These are phyloP conservation scores for Kondoa subrosea DNA, from an alignment of 768 basidiomycete species.

Conservation along the genomic window DNA sequence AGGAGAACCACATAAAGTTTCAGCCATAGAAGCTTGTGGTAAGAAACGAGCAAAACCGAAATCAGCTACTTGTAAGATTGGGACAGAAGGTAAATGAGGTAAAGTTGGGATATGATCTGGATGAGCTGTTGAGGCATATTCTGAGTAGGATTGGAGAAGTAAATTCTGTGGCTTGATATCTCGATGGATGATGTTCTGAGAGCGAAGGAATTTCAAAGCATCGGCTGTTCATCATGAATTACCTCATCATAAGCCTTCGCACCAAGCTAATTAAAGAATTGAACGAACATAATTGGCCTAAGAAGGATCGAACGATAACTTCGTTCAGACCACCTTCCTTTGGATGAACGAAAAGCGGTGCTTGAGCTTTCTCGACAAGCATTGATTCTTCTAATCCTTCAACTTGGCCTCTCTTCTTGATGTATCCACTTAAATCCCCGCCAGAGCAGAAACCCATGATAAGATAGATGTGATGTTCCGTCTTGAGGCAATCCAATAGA, in stretches of 20 bases:
- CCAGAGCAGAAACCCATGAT: slow-evolving; percentile 97
- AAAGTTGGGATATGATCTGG: not conserved
- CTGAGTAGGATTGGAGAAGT: slow-evolving; percentile 63
- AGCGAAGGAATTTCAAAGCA: slow-evolving; percentile 78
- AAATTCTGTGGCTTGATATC: slow-evolving; percentile 97
- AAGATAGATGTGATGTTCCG: slow-evolving; percentile 49
- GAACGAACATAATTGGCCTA: slow-evolving; percentile 64
- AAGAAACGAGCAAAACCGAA: slow-evolving; percentile 92
- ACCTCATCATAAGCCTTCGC: not conserved
- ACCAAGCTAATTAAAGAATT: slow-evolving; percentile 3
- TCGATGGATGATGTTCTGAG: slow-evolving; percentile 77
- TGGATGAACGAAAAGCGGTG: slow-evolving; percentile 62
- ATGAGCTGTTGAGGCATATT: slow-evolving; percentile 62
- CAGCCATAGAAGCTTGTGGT: slow-evolving; percentile 83
- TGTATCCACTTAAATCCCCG: slow-evolving; percentile 87
- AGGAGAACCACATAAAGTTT: slow-evolving; percentile 95
- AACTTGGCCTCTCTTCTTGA: slow-evolving; percentile 90
- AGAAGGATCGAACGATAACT: slow-evolving; percentile 74
- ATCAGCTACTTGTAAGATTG: slow-evolving; percentile 90
- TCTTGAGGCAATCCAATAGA: slow-evolving; percentile 72
- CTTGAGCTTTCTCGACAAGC: not conserved
- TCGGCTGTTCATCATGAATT: slow-evolving; percentile 42
- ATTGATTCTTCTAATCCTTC: slow-evolving; percentile 72
- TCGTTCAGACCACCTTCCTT: slow-evolving; percentile 76
- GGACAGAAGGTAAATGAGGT: slow-evolving; percentile 71